Conservation (phyloP, 2,329 filamentous ascomycete species). For the Arthrobotrys pseudoclavata region DNA sequence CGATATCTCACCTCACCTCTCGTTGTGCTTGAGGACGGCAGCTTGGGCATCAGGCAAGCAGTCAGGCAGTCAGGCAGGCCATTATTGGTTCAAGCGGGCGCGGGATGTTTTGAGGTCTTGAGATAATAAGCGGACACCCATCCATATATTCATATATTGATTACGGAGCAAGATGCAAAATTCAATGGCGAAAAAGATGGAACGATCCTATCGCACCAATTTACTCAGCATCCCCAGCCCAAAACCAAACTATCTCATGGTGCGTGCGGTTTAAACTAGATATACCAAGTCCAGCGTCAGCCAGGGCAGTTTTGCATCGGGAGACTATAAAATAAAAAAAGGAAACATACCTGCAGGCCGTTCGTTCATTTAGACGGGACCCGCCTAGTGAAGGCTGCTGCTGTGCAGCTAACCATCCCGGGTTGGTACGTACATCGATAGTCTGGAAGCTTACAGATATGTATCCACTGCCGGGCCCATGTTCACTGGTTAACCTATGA, state of each 20-base stretch:
- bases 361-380: conserved; percentile 49
- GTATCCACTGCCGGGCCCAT: conserved; percentile 35
- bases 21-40: conserved; percentile 9
- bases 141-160: conserved; percentile 13
- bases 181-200: conserved; percentile 17
- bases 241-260: conserved; percentile 20
- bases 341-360: conserved; percentile 18
- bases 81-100: conserved; percentile 20
- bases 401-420: conserved; percentile 54
- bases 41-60: conserved; percentile 16
- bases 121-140: conserved; percentile 12
- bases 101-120: conserved; percentile 20
- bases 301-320: conserved; percentile 34
- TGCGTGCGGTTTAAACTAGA: conserved; percentile 21
- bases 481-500: conserved; percentile 22
- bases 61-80: conserved; percentile 5
- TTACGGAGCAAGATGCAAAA: not conserved
- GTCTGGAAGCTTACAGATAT: conserved; percentile 50
- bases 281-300: conserved; percentile 23
- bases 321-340: conserved; percentile 1
- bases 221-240: conserved; percentile 4
- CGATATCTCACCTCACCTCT: conserved; percentile 2
- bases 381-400: conserved; percentile 49
- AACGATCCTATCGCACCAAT: conserved; percentile 23
- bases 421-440: conserved; percentile 40